These are phyloP conservation scores for Lepidium aucheri DNA, from an alignment of 345 rosid species.

Conservation along the genomic window DNA sequence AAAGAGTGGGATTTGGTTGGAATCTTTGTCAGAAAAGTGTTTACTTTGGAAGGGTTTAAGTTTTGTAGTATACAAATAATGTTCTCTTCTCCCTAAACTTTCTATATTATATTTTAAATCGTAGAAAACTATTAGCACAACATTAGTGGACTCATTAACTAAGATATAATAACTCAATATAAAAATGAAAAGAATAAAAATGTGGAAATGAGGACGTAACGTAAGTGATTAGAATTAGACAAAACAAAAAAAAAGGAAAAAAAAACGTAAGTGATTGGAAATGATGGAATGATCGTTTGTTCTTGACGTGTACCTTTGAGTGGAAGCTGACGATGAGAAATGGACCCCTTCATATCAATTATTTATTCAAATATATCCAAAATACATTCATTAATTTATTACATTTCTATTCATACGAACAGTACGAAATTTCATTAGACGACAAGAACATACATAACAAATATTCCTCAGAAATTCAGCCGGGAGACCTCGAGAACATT, in stretches of 20 bases:
- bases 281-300: constrained; percentile 30
- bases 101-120: constrained; percentile 2
- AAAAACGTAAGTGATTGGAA: constrained; percentile 21
- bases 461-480: constrained; percentile 11
- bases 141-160: constrained; percentile 6
- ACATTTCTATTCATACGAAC: constrained; percentile 15
- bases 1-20: constrained; percentile 62
- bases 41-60: constrained; percentile 4
- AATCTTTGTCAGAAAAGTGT: constrained; percentile 24
- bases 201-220: constrained; percentile 19
- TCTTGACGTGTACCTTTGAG: constrained; percentile 46
- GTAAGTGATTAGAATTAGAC: constrained; percentile 16
- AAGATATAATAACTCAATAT: no score
- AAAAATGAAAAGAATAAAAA: no score
- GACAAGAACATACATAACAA: constrained; percentile 24
- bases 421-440: background rate
- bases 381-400: no score
- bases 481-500: constrained; percentile 1
- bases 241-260: background rate
- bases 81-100: background rate
- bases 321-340: constrained; percentile 37
- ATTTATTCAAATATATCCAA: constrained; percentile 12
- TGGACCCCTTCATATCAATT: constrained; percentile 21
- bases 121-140: background rate
- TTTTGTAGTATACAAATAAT: background rate